Base-by-base conservation (phyloP, 1,284 basidiomycete genomes). In the Cutaneotrichosporon sp. region DNA sequence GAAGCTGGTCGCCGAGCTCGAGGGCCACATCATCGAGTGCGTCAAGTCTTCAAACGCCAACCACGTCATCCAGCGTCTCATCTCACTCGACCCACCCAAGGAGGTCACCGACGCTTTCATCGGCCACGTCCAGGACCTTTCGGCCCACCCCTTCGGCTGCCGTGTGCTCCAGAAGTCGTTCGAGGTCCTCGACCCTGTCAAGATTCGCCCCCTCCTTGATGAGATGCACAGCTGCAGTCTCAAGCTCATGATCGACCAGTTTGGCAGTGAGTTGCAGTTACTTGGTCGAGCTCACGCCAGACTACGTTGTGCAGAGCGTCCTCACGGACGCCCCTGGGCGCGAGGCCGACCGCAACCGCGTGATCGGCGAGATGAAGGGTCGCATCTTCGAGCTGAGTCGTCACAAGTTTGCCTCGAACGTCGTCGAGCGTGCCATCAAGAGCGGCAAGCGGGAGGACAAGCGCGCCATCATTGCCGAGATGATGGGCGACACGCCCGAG, bases 371-470 rank as follows among this genome's bases (percentile, higher is more conserved):
- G 71, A 84, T 97, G 62, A 87, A 86, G 24, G 90, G 92, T 2
- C 87, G 90, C 69, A 85, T 99, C 74, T 78, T 94, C 34, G 82
- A 83, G 64, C 86, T 94, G 84, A 85, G 90, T 1, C 86, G 88
- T 52, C 95, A 97, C 81, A 98, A 98, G 79, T 98, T 95, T 73
- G 94, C 95, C 1, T 95, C 91, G 6, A 99, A 99, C 72, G 97
- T 99, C 20, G 90, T 92, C 75, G 97, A 99, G 81, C 93, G 94
- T 78, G 92, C 93, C 1, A 83, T 97, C 50, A 77, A 88, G 24
- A 87, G 83, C 24, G 86, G 89, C 0, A 84, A 86, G 59, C 56
- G 83, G 0, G 85, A 87, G 22, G 87, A 84, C 63, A 86, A 89
- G 58, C 84, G 84, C 22, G 76, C 81, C 34, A 82, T 97, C 63